A percentile compares a stretch with the other conserved stretches of the same genome.
Evolutionary conservation across 2,329 filamentous ascomycete species (phyloP).

Genomic region (Colletotrichum endophyticum): DNA sequence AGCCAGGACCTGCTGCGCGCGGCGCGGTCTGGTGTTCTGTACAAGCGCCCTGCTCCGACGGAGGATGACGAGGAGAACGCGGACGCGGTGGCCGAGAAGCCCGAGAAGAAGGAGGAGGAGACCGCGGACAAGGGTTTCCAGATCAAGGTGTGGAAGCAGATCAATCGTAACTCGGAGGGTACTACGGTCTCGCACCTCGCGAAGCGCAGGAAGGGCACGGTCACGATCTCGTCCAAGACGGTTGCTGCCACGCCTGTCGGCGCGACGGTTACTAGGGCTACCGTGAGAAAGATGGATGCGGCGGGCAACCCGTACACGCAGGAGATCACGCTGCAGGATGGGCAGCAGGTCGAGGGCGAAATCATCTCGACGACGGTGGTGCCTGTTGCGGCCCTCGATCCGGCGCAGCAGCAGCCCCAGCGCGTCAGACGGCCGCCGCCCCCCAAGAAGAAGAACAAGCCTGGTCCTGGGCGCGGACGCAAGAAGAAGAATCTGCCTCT

Average conservation of each 20-base stretch:
- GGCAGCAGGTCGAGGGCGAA: slow-evolving; percentile 81
- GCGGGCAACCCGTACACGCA: slow-evolving; percentile 84
- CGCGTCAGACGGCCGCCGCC: slow-evolving; percentile 71
- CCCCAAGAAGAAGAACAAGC: slow-evolving; percentile 82
- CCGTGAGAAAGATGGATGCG: slow-evolving; percentile 78
- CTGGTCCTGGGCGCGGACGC: slow-evolving; percentile 74
- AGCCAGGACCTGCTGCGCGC: slow-evolving; percentile 84
- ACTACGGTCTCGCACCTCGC: slow-evolving; percentile 60
- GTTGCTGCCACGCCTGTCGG: slow-evolving; percentile 47
- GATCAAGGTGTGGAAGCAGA: slow-evolving; percentile 66
- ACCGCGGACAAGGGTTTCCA: slow-evolving; percentile 57
- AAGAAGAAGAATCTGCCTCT: slow-evolving; percentile 74
- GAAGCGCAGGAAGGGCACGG: slow-evolving; percentile 64
- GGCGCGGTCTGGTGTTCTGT: slow-evolving; percentile 77
- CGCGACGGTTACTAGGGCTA: slow-evolving; percentile 75
- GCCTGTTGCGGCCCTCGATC: slow-evolving; percentile 59
- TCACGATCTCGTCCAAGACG: slow-evolving; percentile 61
- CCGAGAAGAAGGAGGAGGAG: slow-evolving; percentile 69
- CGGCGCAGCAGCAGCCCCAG: slow-evolving; percentile 44
- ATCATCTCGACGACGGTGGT: slow-evolving; percentile 69
- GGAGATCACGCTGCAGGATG: slow-evolving; percentile 81
- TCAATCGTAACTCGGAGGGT: slow-evolving; percentile 62
- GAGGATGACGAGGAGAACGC: slow-evolving; percentile 65
- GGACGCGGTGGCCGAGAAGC: slow-evolving; percentile 54
- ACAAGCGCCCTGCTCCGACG: slow-evolving; percentile 70